Percentiles rank a stretch among this genome's conserved stretches.
Evolutionary conservation across 106 monocot species (phyloP).

Genomic region (Phalaenopsis equestris): DNA sequence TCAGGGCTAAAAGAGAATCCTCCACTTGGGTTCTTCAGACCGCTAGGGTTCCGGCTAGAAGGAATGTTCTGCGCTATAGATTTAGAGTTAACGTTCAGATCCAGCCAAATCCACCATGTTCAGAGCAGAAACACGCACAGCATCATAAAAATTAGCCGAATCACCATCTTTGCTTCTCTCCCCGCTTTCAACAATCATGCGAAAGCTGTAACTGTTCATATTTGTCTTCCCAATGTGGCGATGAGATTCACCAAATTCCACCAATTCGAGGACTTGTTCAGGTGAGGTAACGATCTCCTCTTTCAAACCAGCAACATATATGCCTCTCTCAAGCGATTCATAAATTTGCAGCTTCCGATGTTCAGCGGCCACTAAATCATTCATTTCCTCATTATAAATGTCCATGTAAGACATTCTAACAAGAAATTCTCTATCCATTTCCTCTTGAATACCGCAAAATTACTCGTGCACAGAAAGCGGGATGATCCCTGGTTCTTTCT

Average conservation of each 20-base stretch:
- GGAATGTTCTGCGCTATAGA: conserved; percentile 23
- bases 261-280: conserved; percentile 75
- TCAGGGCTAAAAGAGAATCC: conserved; percentile 29
- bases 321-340: conserved; percentile 94
- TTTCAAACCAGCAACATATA: conserved; percentile 91
- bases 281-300: conserved; percentile 87
- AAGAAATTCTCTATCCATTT: conserved; percentile 71
- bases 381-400: conserved; percentile 97
- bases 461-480: too few species aligned
- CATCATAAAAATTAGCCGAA: conserved; percentile 52
- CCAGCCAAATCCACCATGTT: conserved; percentile 97
- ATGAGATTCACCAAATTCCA: conserved; percentile 96
- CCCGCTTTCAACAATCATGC: conserved; percentile 91
- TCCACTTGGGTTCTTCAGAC: conserved; percentile 37
- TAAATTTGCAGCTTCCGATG: conserved; percentile 89
- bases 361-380: conserved; percentile 93
- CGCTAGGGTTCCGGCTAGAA: conserved; percentile 33
- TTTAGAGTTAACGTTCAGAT: conserved; percentile 54
- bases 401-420: conserved; percentile 97
- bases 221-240: conserved; percentile 97
- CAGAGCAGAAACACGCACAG: conserved; percentile 97
- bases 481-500: too few species aligned
- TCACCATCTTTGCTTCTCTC: conserved; percentile 46
- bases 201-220: conserved; percentile 94
- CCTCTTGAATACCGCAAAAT: conserved; percentile 15